Percentiles rank a stretch among this genome's conserved stretches.
These are phyloP conservation scores for Flaveria floridana DNA, from an alignment of 140 eudicot genomes.

Conservation along the genomic window DNA sequence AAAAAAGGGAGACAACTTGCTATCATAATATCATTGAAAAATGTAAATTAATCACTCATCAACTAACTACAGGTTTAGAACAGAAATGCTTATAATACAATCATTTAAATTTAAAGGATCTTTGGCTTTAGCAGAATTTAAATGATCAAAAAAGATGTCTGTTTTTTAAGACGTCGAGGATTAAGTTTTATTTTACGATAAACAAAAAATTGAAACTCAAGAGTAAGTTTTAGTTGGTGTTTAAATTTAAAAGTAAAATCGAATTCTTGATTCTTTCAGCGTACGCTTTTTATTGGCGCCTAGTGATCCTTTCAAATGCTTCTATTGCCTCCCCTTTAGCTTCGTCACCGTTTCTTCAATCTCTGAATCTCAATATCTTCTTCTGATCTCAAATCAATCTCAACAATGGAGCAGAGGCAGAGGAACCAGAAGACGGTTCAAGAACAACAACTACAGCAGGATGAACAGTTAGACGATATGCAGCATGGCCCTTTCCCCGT, in stretches of 20 bases:
- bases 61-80: no score
- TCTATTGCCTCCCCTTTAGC: conserved; percentile 8
- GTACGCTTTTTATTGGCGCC: conserved; percentile 38
- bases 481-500: conserved; percentile 84
- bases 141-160: no score
- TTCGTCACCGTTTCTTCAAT: conserved; percentile 18
- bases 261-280: conserved; percentile 11
- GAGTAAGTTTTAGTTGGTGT: no score
- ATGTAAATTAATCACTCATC: no score
- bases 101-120: no score
- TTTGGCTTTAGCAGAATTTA: no score
- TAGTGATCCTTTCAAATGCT: conserved; percentile 9
- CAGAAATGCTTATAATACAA: no score
- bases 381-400: not conserved
- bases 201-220: no score
- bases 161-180: no score
- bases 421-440: conserved; percentile 48
- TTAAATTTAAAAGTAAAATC: not conserved
- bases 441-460: conserved; percentile 42
- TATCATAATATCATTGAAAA: no score
- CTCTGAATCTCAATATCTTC: conserved; percentile 11
- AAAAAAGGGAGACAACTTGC: no score
- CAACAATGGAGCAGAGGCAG: conserved; percentile 72
- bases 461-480: conserved; percentile 53
- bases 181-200: no score